phyloP scores from a whole-genome alignment of 192 early-diverging fungal species.

The Backusella tuberculispora region DNA sequence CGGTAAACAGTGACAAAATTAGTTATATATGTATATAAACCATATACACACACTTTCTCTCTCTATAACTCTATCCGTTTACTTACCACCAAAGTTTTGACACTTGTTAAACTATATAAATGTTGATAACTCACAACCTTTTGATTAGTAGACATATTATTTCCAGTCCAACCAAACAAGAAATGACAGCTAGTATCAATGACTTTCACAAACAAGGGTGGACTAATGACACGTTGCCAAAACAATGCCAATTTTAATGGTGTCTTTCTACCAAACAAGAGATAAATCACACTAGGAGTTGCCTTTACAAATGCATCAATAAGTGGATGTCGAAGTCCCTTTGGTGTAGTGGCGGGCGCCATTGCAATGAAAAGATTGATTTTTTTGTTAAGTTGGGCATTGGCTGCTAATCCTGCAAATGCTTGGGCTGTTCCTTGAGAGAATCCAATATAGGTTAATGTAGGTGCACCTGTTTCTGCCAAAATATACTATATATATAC shows the following conservation, averaged over 20 bases:
- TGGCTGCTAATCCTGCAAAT: slow-evolving; percentile 85
- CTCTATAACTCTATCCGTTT: background rate
- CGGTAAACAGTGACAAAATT: too few species aligned
- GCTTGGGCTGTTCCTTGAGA: slow-evolving; percentile 93
- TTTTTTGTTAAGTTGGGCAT: slow-evolving; percentile 77
- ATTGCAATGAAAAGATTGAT: slow-evolving; percentile 89
- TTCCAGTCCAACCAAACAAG: slow-evolving; percentile 84
- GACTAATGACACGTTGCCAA: slow-evolving; percentile 82
- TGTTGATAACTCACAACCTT: slow-evolving; percentile 85
- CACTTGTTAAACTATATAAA: slow-evolving; percentile 87
- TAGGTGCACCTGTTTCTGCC: slow-evolving; percentile 74
- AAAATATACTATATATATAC: slow-evolving; percentile 71
- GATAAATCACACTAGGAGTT: slow-evolving; percentile 84
- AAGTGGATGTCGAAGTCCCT: slow-evolving; percentile 77
- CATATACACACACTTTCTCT: background rate
- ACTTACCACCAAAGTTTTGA: slow-evolving; percentile 83
- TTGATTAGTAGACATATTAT: slow-evolving; percentile 68
- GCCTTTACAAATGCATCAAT: slow-evolving; percentile 84
- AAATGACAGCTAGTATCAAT: slow-evolving; percentile 74
- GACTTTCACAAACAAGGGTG: slow-evolving; percentile 70
- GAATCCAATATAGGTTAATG: slow-evolving; percentile 94
- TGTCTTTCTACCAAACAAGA: slow-evolving; percentile 86
- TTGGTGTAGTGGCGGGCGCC: slow-evolving; percentile 89
- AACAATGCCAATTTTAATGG: slow-evolving; percentile 79
- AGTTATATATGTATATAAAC: background rate